These are phyloP conservation scores for Yarrowia yakushimensis DNA, from an alignment of 805 yeast species.

Conservation along the genomic window DNA sequence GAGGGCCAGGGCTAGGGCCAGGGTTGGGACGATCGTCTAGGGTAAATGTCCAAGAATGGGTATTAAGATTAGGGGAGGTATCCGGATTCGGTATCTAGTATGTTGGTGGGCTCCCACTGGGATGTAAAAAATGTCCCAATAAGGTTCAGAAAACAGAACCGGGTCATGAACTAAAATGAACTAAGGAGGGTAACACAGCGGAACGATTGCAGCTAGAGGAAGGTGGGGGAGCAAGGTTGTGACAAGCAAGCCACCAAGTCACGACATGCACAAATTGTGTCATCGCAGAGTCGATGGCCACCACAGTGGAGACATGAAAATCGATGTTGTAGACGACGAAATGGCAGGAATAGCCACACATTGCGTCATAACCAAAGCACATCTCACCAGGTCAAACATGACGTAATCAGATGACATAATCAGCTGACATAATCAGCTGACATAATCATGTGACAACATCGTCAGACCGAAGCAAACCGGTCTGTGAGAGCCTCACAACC, in stretches of 20 bases:
- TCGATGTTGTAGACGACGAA: not conserved
- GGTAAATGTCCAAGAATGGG: not conserved
- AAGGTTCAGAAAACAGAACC: not conserved
- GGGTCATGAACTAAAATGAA: conserved; percentile 1
- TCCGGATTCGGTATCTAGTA: not conserved
- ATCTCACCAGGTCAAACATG: too few relatives aligned
- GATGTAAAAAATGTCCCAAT: conserved; percentile 12
- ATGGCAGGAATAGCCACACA: not conserved
- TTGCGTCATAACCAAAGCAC: not conserved
- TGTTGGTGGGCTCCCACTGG: not conserved
- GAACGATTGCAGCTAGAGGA: conserved; percentile 21
- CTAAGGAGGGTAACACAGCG: not conserved
- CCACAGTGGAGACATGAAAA: too few relatives aligned
- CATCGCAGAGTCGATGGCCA: not conserved
- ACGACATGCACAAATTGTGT: not conserved
- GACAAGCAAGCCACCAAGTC: not conserved
- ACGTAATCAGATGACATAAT: not conserved
- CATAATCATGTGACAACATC: not conserved
- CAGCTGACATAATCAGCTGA: not conserved
- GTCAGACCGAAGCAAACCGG: too few relatives aligned
- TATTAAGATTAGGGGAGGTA: not conserved
- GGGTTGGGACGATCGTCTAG: not conserved
- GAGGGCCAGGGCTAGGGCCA: not conserved
- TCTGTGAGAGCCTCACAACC: too few relatives aligned
- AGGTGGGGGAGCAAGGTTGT: conserved; percentile 18